phyloP scores from a whole-genome alignment of 2,329 filamentous ascomycete genomes.

The Xylariomycetidae sp. region DNA sequence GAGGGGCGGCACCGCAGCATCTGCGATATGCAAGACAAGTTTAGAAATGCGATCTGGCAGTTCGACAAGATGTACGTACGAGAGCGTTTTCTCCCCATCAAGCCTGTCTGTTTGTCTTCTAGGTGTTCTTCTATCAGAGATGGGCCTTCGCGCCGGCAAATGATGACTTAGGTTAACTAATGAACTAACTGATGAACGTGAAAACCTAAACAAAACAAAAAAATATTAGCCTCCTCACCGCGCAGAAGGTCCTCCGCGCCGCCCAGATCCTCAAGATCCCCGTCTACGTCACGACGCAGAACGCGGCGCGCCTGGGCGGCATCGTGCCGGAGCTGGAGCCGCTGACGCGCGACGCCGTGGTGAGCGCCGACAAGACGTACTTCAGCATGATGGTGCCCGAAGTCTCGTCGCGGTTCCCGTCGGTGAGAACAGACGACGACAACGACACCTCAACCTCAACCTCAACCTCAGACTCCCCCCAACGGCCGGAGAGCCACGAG shows the following conservation, averaged over 20 bases:
- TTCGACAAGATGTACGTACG: constrained; percentile 74
- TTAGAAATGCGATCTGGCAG: constrained; percentile 75
- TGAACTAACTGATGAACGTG: not conserved
- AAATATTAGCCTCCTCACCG: constrained; percentile 64
- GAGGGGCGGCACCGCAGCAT: constrained; percentile 52
- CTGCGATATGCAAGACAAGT: constrained; percentile 94
- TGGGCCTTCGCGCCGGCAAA: too few relatives aligned
- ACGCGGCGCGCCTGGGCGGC: constrained; percentile 69
- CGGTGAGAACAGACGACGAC: constrained; percentile 23
- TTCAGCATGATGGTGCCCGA: constrained; percentile 84
- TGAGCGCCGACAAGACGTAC: constrained; percentile 74
- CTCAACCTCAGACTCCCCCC: too few relatives aligned
- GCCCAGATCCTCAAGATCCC: constrained; percentile 66
- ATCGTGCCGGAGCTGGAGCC: constrained; percentile 68
- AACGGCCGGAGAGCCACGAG: constrained; percentile 41
- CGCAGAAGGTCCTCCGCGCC: constrained; percentile 64
- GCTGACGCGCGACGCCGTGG: constrained; percentile 46
- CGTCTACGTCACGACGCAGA: constrained; percentile 83
- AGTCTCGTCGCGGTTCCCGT: constrained; percentile 40
- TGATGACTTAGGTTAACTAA: too few relatives aligned
- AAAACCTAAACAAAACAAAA: not conserved
- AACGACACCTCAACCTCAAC: constrained; percentile 16
- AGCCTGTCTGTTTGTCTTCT: too few relatives aligned
- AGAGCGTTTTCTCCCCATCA: too few relatives aligned
- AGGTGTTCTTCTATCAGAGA: too few relatives aligned